Conservation (phyloP, 1,284 basidiomycete genomes). For the Bjerkandera adusta region DNA sequence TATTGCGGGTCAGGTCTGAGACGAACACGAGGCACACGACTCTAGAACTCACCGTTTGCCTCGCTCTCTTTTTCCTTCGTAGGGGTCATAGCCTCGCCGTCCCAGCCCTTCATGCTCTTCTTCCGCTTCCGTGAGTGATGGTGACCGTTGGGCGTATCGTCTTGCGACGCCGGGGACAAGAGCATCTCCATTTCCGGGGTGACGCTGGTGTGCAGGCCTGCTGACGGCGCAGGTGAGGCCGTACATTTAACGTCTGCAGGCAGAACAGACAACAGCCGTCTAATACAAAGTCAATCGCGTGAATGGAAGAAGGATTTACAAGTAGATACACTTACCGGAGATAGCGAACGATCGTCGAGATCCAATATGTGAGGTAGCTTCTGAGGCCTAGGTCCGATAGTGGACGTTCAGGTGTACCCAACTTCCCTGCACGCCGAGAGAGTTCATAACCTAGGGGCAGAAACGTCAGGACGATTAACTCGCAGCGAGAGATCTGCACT, state of each 20-base stretch:
- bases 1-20: neutral
- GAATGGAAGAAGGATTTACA: slow-evolving; percentile 1
- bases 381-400: slow-evolving; percentile 90
- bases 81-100: slow-evolving; percentile 47
- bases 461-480: neutral
- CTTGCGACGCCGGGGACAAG: slow-evolving; percentile 36
- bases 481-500: slow-evolving; percentile 23
- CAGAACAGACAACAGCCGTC: slow-evolving; percentile 57
- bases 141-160: slow-evolving; percentile 27
- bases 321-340: slow-evolving; percentile 50
- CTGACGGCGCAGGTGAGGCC: slow-evolving; percentile 32
- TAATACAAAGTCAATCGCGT: slow-evolving; percentile 22
- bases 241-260: slow-evolving; percentile 48
- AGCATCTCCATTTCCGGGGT: slow-evolving; percentile 13
- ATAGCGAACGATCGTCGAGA: slow-evolving; percentile 80
- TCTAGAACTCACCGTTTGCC: slow-evolving; percentile 19
- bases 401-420: slow-evolving; percentile 94
- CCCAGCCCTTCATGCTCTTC: slow-evolving; percentile 64
- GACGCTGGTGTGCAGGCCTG: neutral
- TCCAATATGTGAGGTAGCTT: slow-evolving; percentile 93
- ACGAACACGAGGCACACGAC: neutral
- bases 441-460: slow-evolving; percentile 78
- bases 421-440: slow-evolving; percentile 71
- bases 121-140: slow-evolving; percentile 28
- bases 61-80: slow-evolving; percentile 17